phyloP scores from a whole-genome alignment of 1,284 basidiomycete genomes.

The Ustilago cynodontis region DNA sequence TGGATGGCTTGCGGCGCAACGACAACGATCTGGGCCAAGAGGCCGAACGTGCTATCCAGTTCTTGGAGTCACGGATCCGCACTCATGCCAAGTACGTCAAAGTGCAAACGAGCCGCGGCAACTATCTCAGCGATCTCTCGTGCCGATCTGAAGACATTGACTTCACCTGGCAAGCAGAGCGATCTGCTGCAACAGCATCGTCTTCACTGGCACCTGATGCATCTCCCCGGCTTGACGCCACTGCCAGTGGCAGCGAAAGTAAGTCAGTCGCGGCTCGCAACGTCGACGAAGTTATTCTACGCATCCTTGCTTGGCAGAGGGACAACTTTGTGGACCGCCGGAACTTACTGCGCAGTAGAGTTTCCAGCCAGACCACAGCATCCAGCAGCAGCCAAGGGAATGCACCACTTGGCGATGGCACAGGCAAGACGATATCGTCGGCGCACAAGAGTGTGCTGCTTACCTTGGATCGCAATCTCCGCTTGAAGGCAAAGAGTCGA shows the following conservation, averaged over 20 bases:
- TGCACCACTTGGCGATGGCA: background rate
- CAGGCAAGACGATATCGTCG: slow-evolving; percentile 57
- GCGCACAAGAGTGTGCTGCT: slow-evolving; percentile 87
- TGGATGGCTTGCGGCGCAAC: slow-evolving; percentile 86
- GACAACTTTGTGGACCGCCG: slow-evolving; percentile 91
- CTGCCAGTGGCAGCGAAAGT: slow-evolving; percentile 5
- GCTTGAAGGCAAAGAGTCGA: slow-evolving; percentile 75
- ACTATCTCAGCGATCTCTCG: slow-evolving; percentile 86
- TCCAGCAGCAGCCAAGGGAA: slow-evolving; percentile 28
- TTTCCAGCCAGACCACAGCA: background rate
- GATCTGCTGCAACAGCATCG: background rate
- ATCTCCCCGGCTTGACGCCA: slow-evolving; percentile 21
- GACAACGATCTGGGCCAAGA: slow-evolving; percentile 75
- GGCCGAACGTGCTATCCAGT: slow-evolving; percentile 80
- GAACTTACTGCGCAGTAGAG: slow-evolving; percentile 70
- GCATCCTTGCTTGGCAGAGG: slow-evolving; percentile 89
- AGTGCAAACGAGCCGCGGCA: slow-evolving; percentile 93
- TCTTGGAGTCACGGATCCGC: slow-evolving; percentile 81
- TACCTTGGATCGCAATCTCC: slow-evolving; percentile 86
- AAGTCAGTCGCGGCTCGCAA: slow-evolving; percentile 76
- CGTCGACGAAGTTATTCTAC: slow-evolving; percentile 95
- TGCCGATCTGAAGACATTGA: slow-evolving; percentile 88
- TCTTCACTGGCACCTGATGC: slow-evolving; percentile 6
- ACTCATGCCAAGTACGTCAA: slow-evolving; percentile 83
- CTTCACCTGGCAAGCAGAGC: slow-evolving; percentile 73